Evolutionary conservation across 2,329 filamentous ascomycete species (phyloP).

Genomic region (Penicillium digitatum): DNA sequence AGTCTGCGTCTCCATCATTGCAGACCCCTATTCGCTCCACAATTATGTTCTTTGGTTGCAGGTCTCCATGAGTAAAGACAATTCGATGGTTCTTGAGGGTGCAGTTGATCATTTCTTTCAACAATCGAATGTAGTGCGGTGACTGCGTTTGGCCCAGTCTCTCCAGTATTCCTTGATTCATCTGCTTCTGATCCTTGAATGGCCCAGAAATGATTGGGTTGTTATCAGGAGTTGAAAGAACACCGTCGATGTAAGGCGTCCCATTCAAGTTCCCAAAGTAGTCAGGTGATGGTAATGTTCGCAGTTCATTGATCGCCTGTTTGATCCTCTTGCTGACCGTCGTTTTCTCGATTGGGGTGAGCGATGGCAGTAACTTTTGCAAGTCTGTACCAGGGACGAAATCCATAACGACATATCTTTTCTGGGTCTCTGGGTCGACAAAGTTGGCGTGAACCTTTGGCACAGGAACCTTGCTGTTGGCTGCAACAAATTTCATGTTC

Average conservation of each 20-base stretch:
- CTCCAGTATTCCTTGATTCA: slow-evolving; percentile 11
- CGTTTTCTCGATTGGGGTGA: slow-evolving; percentile 6
- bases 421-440: slow-evolving; percentile 13
- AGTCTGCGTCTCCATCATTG: neutral
- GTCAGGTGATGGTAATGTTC: slow-evolving; percentile 11
- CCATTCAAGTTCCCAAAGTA: slow-evolving; percentile 16
- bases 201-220: slow-evolving; percentile 14
- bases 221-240: slow-evolving; percentile 13
- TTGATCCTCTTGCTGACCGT: slow-evolving; percentile 9
- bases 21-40: neutral
- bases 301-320: slow-evolving; percentile 10
- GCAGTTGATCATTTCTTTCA: slow-evolving; percentile 11
- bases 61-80: slow-evolving; percentile 5
- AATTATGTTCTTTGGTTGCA: neutral
- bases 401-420: slow-evolving; percentile 19
- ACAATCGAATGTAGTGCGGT: slow-evolving; percentile 13
- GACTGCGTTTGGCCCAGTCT: slow-evolving; percentile 11
- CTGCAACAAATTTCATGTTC: slow-evolving; percentile 15
- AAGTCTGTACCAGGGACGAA: slow-evolving; percentile 12
- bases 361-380: slow-evolving; percentile 12
- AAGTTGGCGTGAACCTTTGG: slow-evolving; percentile 9
- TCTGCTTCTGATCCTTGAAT: slow-evolving; percentile 14
- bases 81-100: slow-evolving; percentile 8
- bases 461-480: no score
- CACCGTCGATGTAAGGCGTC: slow-evolving; percentile 15